Conservation (phyloP, 805 yeast species). For the Yamadazyma sp. region DNA sequence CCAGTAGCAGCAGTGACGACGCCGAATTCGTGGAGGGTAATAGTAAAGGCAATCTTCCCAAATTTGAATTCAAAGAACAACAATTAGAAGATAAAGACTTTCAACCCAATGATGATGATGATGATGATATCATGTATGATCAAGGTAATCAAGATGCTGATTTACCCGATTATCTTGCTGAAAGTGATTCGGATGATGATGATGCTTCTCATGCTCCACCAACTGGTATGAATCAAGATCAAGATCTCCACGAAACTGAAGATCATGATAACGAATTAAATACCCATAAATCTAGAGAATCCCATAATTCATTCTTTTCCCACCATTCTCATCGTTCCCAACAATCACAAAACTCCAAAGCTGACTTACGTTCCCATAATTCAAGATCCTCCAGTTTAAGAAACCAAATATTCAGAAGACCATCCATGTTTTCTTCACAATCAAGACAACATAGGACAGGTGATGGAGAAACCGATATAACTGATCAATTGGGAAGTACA, state of each 20-base stretch:
- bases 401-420: slow-evolving; percentile 11
- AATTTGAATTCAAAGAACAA: slow-evolving; percentile 16
- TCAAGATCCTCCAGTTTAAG: slow-evolving; percentile 8
- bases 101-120: not conserved
- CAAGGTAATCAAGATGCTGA: not conserved
- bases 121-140: slow-evolving; percentile 2
- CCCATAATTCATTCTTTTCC: slow-evolving; percentile 4
- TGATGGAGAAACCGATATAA: slow-evolving; percentile 19
- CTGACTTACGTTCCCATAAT: not conserved
- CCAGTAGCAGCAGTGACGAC: not conserved
- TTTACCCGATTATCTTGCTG: slow-evolving; percentile 11
- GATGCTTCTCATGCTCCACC: too few relatives aligned
- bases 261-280: not conserved
- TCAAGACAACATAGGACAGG: not conserved
- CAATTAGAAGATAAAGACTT: not conserved
- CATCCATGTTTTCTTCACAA: slow-evolving; percentile 9
- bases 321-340: slow-evolving; percentile 1
- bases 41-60: slow-evolving; percentile 18
- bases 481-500: slow-evolving; percentile 18
- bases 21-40: not conserved
- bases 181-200: slow-evolving; percentile 11
- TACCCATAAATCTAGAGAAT: slow-evolving; percentile 1
- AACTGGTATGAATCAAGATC: too few relatives aligned
- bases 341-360: not conserved
- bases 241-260: not conserved